These are phyloP conservation scores for Pseudogymnoascus sp. DNA, from an alignment of 2,329 filamentous ascomycete species.

Conservation along the genomic window DNA sequence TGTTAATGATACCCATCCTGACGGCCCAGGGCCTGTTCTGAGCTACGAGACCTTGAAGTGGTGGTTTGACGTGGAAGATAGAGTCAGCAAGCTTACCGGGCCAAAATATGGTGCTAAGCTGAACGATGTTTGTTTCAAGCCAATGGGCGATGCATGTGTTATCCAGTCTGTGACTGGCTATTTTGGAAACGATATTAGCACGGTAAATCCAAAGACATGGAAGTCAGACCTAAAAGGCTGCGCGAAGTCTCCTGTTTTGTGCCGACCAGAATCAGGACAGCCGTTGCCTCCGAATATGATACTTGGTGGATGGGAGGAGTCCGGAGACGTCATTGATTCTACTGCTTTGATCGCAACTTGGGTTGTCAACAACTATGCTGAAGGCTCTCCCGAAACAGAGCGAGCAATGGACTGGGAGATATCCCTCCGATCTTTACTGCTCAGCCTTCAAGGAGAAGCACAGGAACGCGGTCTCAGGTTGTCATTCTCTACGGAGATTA, in stretches of 20 bases:
- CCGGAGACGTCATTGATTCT: slow-evolving; percentile 61
- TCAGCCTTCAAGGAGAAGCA: slow-evolving; percentile 76
- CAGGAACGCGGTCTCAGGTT: slow-evolving; percentile 68
- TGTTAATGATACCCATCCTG: slow-evolving; percentile 70
- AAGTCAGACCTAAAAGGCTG: slow-evolving; percentile 64
- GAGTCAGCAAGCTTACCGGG: slow-evolving; percentile 66
- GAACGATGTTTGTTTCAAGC: slow-evolving; percentile 88
- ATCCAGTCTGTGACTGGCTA: slow-evolving; percentile 90
- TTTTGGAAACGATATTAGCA: slow-evolving; percentile 60
- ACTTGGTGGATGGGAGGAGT: slow-evolving; percentile 68
- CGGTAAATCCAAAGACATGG: slow-evolving; percentile 63
- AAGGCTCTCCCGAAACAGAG: slow-evolving; percentile 62
- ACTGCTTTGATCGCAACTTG: slow-evolving; percentile 82
- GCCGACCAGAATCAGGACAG: slow-evolving; percentile 81
- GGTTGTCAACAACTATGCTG: slow-evolving; percentile 82
- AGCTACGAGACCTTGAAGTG: slow-evolving; percentile 82
- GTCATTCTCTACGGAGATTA: slow-evolving; percentile 93
- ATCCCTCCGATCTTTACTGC: slow-evolving; percentile 64
- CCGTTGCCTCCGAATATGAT: slow-evolving; percentile 81
- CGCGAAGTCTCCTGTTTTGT: slow-evolving; percentile 70
- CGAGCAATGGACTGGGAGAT: slow-evolving; percentile 86
- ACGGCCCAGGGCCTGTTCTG: slow-evolving; percentile 66
- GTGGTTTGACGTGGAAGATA: slow-evolving; percentile 88
- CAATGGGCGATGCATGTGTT: slow-evolving; percentile 80
- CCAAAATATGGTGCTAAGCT: slow-evolving; percentile 60